Base-by-base conservation (phyloP, 768 basidiomycete genomes). In the Leccinum barrowsii region DNA sequence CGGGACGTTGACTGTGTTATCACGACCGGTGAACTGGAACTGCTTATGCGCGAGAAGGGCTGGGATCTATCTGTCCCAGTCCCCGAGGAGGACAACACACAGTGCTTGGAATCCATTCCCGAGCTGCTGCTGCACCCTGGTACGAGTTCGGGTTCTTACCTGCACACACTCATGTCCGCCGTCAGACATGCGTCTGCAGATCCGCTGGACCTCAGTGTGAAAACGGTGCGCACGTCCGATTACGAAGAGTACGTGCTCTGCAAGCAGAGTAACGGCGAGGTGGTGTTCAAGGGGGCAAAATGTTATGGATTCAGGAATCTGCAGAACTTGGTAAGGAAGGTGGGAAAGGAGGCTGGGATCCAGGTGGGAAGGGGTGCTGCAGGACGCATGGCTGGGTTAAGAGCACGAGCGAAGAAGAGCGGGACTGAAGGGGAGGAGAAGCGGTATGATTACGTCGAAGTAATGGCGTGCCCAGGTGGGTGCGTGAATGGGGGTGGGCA, bases 401-500 rank as follows among this genome's bases (percentile, higher is more conserved):
- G 66, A 62, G 64, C 42, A 53, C 69, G 66, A 69, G 66, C 55
- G 63, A 74, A 66, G 70, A 78, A 69, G 55, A 73, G 66, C 60
- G 72, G 66, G 13, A 67, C 48, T 40, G 73, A 72, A 53, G 69
- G 65, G 48, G 75, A 72, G 11, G 79, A 80, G 54, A 75, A 72
- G 53, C 76, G 79, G 46, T 92, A 92, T 70, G 93, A 96, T 75
- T 97, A 94, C 72, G 87, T 96, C 42, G 94, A 97, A 69, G 94
- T 99, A 61, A 98, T 99, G 97, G 97, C 97, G 34, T 99, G 97
- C 76, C 97, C 97, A 0, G 87, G 89, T 0, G 97, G 97, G 17
- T 98, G 97, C 72, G 92, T 97, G 44, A 98, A 98, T 70, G 97
- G 97, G 7, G 97, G 96, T 21, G 97, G 97, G 5, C 97, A 98